Percentiles rank a stretch among this genome's conserved stretches.
Evolutionary conservation across 2,329 filamentous ascomycete genomes (phyloP).

Genomic region (Pochonia chlamydosporia): DNA sequence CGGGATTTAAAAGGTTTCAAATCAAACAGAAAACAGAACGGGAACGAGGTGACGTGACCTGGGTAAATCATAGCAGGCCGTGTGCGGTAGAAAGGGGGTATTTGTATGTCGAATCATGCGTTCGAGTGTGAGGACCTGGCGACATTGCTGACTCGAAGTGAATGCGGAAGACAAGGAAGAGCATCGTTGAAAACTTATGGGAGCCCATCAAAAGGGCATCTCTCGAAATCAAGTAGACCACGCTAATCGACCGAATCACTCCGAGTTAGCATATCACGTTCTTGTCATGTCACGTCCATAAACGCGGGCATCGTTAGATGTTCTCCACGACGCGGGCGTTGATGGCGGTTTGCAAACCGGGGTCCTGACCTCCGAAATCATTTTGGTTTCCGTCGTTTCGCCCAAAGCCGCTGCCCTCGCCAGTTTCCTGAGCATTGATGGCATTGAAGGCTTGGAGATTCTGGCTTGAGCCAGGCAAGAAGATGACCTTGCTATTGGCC

Average conservation of each 20-base stretch:
- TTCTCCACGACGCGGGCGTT: slow-evolving; percentile 80
- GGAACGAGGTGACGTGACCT: not conserved
- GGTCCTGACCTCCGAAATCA: slow-evolving; percentile 49
- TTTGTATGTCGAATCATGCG: not conserved
- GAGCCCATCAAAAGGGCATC: slow-evolving; percentile 7
- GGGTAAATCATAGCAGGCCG: not conserved
- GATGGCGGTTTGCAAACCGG: slow-evolving; percentile 71
- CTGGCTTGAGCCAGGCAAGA: slow-evolving; percentile 60
- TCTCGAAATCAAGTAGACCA: slow-evolving; percentile 31
- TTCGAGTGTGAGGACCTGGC: not conserved
- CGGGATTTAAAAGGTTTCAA: not conserved
- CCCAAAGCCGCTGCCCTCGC: slow-evolving; percentile 41
- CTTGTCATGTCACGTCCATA: slow-evolving; percentile 11
- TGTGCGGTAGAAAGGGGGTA: not conserved
- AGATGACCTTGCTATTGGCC: slow-evolving; percentile 84
- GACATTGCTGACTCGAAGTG: not conserved
- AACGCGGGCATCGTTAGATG: slow-evolving; percentile 52
- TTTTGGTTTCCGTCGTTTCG: slow-evolving; percentile 40
- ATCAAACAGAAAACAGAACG: not conserved
- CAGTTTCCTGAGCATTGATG: slow-evolving; percentile 31
- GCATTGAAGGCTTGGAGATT: slow-evolving; percentile 45
- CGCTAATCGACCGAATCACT: slow-evolving; percentile 21
- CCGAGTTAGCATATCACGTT: slow-evolving; percentile 24
- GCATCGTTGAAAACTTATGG: slow-evolving; percentile 15
- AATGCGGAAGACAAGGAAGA: not conserved